phyloP scores from a whole-genome alignment of 176 grass and related monocot species.

The Carex parvula region DNA sequence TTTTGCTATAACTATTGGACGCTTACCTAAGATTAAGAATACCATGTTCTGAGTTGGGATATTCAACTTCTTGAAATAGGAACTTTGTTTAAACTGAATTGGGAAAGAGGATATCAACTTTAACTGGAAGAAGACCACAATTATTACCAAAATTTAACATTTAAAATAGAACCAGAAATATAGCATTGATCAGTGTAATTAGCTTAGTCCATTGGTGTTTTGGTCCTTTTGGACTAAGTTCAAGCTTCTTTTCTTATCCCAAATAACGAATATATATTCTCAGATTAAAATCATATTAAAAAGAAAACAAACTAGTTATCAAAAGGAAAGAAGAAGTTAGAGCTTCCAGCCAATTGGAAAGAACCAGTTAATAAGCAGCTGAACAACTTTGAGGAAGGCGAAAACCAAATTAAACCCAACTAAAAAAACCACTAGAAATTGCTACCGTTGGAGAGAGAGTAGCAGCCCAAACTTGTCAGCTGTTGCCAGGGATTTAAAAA shows the following conservation, averaged over 20 bases:
- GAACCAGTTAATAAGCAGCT: not conserved
- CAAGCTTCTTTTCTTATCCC: not conserved
- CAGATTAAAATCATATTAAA: not conserved
- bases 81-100: conserved; percentile 11
- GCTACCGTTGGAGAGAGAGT: not conserved
- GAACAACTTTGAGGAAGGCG: not conserved
- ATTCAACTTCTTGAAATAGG: not conserved
- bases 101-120: not conserved
- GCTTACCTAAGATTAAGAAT: conserved; percentile 39
- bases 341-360: not conserved
- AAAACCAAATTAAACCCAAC: conserved; percentile 7
- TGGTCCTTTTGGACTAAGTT: not conserved
- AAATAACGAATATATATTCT: not conserved
- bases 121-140: not conserved
- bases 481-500: too few species aligned
- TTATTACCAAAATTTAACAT: not conserved
- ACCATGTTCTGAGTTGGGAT: not conserved
- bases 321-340: not conserved
- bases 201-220: not conserved
- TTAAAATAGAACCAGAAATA: not conserved
- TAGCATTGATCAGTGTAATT: not conserved
- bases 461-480: too few species aligned
- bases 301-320: not conserved
- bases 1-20: conserved; percentile 51
- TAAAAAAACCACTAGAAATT: not conserved